These are phyloP conservation scores for Plasmodium blacklocki DNA, from an alignment of 169 alveolate species.

Conservation along the genomic window DNA sequence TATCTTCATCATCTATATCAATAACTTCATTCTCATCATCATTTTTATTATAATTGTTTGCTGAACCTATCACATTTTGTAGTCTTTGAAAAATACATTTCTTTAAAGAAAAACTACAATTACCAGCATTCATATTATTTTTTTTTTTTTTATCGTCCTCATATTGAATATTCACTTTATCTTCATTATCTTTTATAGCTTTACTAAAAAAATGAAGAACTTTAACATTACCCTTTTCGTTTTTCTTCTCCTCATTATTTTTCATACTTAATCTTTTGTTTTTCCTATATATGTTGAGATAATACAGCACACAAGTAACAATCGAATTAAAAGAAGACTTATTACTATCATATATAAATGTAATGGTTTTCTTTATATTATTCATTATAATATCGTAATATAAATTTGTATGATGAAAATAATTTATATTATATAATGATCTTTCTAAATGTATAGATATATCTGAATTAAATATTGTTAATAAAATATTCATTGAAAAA, in stretches of 20 bases:
- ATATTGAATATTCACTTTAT: too few relatives aligned
- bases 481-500: constrained; percentile 49
- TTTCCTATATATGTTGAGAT: constrained; percentile 15
- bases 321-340: constrained; percentile 66
- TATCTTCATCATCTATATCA: not conserved
- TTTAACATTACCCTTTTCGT: not conserved
- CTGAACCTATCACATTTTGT: not conserved
- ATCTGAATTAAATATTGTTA: constrained; percentile 57
- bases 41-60: too few relatives aligned
- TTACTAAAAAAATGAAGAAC: too few relatives aligned
- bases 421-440: constrained; percentile 16
- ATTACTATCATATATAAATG: constrained; percentile 10
- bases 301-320: constrained; percentile 36
- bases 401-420: constrained; percentile 31
- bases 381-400: constrained; percentile 43
- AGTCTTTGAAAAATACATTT: not conserved
- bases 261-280: not conserved
- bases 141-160: not conserved
- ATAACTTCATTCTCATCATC: too few relatives aligned
- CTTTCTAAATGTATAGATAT: constrained; percentile 64
- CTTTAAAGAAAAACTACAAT: not conserved
- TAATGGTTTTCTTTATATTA: constrained; percentile 27
- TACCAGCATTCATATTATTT: not conserved
- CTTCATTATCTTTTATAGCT: too few relatives aligned
- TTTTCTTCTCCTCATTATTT: not conserved